Percentiles rank a stretch among this genome's conserved stretches.
These are phyloP conservation scores for Cladophialophora carrionii DNA, from an alignment of 2,329 filamentous ascomycete species.

Conservation along the genomic window DNA sequence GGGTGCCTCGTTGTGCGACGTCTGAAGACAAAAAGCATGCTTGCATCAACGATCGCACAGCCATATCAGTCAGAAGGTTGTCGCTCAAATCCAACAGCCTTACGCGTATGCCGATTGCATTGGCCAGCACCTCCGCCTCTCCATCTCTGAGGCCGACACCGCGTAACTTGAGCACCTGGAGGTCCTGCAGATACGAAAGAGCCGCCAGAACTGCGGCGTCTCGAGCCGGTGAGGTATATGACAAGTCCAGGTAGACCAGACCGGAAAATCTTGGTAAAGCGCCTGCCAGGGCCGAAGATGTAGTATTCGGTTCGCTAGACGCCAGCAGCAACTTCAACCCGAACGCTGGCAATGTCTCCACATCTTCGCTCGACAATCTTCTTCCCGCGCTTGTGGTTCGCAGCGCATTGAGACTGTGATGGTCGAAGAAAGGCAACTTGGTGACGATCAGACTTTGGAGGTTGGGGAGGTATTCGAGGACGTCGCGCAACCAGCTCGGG, in stretches of 20 bases:
- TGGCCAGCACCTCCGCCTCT: conserved; percentile 57
- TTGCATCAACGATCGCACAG: conserved; percentile 57
- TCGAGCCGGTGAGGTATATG: conserved; percentile 56
- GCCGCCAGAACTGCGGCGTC: conserved; percentile 54
- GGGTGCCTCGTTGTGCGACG: conserved; percentile 32
- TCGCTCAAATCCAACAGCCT: conserved; percentile 61
- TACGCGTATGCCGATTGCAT: conserved; percentile 56
- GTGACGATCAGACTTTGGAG: conserved; percentile 64
- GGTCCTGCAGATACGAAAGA: conserved; percentile 52
- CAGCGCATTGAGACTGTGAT: conserved; percentile 59
- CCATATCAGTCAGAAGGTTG: conserved; percentile 61
- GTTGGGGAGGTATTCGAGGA: conserved; percentile 61
- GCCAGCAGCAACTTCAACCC: conserved; percentile 61
- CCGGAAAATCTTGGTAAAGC: conserved; percentile 58
- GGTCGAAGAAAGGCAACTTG: conserved; percentile 64
- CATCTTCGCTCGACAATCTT: conserved; percentile 26
- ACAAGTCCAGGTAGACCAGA: conserved; percentile 63
- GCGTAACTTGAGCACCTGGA: conserved; percentile 62
- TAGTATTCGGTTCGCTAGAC: conserved; percentile 62
- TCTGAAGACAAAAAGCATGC: conserved; percentile 51
- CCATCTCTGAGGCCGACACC: conserved; percentile 58
- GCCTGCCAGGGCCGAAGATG: conserved; percentile 56
- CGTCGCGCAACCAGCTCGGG: conserved; percentile 62
- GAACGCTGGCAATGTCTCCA: conserved; percentile 43
- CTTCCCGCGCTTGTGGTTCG: conserved; percentile 39